phyloP scores from a whole-genome alignment of 768 basidiomycete genomes.

The Mycena amicta region DNA sequence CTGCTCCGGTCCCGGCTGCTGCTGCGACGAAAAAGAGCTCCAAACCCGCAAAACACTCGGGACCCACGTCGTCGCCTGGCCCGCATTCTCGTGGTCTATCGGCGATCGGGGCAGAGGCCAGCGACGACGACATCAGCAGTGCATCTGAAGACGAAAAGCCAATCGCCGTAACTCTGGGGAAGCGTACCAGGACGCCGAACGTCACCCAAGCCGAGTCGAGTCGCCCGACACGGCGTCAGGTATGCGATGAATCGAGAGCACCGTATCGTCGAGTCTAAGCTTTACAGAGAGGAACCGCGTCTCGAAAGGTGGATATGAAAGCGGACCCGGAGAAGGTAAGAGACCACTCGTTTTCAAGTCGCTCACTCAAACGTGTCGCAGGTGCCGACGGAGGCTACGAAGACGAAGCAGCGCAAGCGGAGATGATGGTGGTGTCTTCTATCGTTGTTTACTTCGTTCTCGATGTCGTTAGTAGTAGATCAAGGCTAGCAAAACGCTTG shows the following conservation, averaged over 20 bases:
- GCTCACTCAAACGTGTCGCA: too few relatives aligned
- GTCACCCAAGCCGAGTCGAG: background rate
- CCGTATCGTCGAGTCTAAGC: too few relatives aligned
- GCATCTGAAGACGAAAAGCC: slow-evolving; percentile 13
- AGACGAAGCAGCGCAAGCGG: background rate
- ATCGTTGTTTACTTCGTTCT: too few relatives aligned
- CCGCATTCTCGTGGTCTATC: slow-evolving; percentile 9
- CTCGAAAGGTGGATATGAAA: slow-evolving; percentile 10
- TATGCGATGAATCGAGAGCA: background rate
- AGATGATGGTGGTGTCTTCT: background rate
- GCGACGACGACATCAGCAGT: slow-evolving; percentile 11
- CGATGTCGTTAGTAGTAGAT: too few relatives aligned
- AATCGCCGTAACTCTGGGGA: slow-evolving; percentile 6
- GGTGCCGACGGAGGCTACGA: background rate
- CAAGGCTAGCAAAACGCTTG: too few relatives aligned
- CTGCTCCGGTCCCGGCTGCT: too few relatives aligned
- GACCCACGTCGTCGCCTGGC: background rate
- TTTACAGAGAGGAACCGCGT: slow-evolving; percentile 3
- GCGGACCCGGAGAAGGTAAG: too few relatives aligned
- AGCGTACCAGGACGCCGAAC: slow-evolving; percentile 15
- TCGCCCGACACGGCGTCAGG: slow-evolving; percentile 17
- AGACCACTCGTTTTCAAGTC: too few relatives aligned
- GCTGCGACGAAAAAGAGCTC: slow-evolving; percentile 8
- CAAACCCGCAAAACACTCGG: slow-evolving; percentile 10
- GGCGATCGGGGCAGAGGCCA: slow-evolving; percentile 8